A percentile compares a stretch with the other conserved stretches of the same genome.
Evolutionary conservation across 441 rosid genomes (phyloP).

Genomic region (Syzygium syzygioides): DNA sequence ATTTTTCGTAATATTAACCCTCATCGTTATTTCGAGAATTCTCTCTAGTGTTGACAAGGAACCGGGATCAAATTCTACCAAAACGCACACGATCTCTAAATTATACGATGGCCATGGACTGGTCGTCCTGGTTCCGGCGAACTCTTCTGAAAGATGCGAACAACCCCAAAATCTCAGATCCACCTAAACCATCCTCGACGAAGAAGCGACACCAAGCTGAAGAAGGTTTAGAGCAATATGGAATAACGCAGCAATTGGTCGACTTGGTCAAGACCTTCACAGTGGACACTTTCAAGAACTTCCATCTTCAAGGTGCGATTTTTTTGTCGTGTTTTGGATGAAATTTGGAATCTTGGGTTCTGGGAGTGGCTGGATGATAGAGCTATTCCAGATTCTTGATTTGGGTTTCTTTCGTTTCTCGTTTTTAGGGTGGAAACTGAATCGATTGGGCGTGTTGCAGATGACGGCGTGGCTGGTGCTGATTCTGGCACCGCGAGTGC

Average conservation of each 20-base stretch:
- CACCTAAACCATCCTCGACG: neutral
- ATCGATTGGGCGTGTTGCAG: slow-evolving; percentile 22
- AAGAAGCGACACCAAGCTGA: neutral
- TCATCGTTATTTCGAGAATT: neutral
- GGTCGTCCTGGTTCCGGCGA: slow-evolving; percentile 65
- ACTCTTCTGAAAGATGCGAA: slow-evolving; percentile 23
- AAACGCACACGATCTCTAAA: neutral
- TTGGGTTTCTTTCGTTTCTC: neutral
- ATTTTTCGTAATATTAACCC: no score
- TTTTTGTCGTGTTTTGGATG: neutral
- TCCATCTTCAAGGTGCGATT: slow-evolving; percentile 22
- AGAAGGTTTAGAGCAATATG: slow-evolving; percentile 33
- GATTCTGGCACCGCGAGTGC: slow-evolving; percentile 29
- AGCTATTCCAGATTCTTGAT: neutral
- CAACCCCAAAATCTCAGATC: slow-evolving; percentile 13
- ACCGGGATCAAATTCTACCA: neutral
- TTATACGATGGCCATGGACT: slow-evolving; percentile 28
- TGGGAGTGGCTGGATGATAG: neutral
- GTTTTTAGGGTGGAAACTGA: neutral
- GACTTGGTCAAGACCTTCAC: slow-evolving; percentile 59
- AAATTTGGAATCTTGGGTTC: neutral
- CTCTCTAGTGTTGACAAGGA: neutral
- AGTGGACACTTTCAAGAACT: slow-evolving; percentile 66
- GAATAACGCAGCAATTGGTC: slow-evolving; percentile 59
- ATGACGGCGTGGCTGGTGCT: slow-evolving; percentile 26